These are phyloP conservation scores for Leishmania martiniquensis DNA, from an alignment of 208 protist species.

Conservation along the genomic window DNA sequence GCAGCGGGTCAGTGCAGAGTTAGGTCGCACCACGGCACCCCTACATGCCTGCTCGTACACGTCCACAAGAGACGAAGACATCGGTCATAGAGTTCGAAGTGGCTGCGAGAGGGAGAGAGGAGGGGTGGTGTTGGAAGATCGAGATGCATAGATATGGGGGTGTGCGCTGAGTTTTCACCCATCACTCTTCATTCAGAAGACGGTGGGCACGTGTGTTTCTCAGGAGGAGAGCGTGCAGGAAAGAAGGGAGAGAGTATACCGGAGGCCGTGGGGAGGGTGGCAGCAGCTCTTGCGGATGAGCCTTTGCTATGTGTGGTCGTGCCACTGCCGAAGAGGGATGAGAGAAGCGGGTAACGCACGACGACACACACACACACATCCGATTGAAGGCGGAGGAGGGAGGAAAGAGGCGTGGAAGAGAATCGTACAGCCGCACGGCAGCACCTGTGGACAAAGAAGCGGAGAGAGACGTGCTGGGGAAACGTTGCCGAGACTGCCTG, in stretches of 20 bases:
- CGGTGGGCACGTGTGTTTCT: too few relatives aligned
- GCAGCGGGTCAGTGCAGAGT: slow-evolving; percentile 23
- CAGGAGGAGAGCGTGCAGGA: too few relatives aligned
- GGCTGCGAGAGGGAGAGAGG: too few relatives aligned
- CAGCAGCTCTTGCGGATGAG: neutral
- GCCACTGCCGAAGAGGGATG: too few relatives aligned
- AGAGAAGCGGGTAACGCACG: neutral
- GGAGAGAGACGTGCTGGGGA: neutral
- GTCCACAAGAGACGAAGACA: slow-evolving; percentile 9
- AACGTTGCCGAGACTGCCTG: neutral
- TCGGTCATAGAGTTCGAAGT: neutral
- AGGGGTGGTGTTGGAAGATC: too few relatives aligned
- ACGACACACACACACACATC: neutral
- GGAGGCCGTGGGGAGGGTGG: neutral
- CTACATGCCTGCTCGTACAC: slow-evolving; percentile 34
- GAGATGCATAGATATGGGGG: too few relatives aligned
- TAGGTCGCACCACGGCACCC: slow-evolving; percentile 10
- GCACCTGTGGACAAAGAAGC: neutral
- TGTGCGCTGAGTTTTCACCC: too few relatives aligned
- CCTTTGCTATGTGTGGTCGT: neutral
- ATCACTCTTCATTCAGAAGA: too few relatives aligned
- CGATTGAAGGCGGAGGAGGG: neutral
- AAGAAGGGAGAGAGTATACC: too few relatives aligned
- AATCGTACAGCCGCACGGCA: neutral
- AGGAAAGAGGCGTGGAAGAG: neutral